Evolutionary conservation across 345 rosid species (phyloP).

Genomic region (Salix caprea): DNA sequence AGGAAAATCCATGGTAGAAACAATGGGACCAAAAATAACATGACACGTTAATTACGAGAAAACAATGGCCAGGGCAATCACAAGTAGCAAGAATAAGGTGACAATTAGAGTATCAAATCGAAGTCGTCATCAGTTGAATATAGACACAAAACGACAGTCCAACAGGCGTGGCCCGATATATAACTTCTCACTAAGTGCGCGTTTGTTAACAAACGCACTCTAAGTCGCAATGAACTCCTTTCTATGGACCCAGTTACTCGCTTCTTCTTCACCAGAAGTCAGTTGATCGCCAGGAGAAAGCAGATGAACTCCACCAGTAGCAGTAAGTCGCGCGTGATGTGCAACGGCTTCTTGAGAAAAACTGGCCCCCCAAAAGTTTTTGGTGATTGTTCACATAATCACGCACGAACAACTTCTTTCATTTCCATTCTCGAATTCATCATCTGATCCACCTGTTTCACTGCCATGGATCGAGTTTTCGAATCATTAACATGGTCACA

Average conservation of each 20-base stretch:
- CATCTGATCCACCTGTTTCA: slow-evolving; percentile 55
- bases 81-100: slow-evolving; percentile 18
- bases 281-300: slow-evolving; percentile 12
- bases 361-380: neutral
- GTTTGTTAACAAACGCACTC: too few species aligned
- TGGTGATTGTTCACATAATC: slow-evolving; percentile 43
- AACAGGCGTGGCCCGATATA: slow-evolving; percentile 4
- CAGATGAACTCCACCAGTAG: slow-evolving; percentile 13
- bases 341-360: neutral
- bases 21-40: slow-evolving; percentile 2
- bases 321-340: slow-evolving; percentile 10
- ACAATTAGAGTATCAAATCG: slow-evolving; percentile 38
- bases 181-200: neutral
- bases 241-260: slow-evolving; percentile 6
- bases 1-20: neutral
- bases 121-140: slow-evolving; percentile 31
- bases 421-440: slow-evolving; percentile 46
- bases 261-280: slow-evolving; percentile 12
- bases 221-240: slow-evolving; percentile 3
- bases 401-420: slow-evolving; percentile 58
- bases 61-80: slow-evolving; percentile 13
- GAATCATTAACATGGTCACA: slow-evolving; percentile 8
- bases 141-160: slow-evolving; percentile 33
- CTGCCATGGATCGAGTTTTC: slow-evolving; percentile 35
- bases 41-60: slow-evolving; percentile 8